Evolutionary conservation across 1,284 basidiomycete species (phyloP), one percentile per base, ranked within the genome.

Genomic region (Coniferiporia sulphurascens): DNA sequence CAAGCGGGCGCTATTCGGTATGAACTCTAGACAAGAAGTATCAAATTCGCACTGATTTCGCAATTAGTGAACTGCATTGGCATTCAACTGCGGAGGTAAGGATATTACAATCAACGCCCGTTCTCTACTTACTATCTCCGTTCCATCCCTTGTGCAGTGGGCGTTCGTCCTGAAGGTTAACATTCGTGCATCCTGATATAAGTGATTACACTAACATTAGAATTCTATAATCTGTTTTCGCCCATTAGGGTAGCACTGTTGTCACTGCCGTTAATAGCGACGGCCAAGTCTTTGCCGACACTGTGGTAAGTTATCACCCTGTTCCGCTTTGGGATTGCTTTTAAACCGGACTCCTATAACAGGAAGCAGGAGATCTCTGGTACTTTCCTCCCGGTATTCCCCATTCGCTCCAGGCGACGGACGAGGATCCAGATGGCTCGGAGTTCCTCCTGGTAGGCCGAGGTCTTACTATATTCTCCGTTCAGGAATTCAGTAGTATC

Each of bases 11-110:
- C 82, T 0, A 74, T 87, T 66, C 80, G 85, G 84, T 84, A 65
- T 45, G 75, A 58, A 46, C 10, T 32, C 48, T 19, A 38, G 34
- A 46, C 35, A 54, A 52, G 53, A 44, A 12, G 55, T 45, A 52
- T 58, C 27, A 43, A 53, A 43, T 43, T 13, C 10, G 22, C 34
- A 44, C 15, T 49, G 9, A 43, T 17, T 38, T 22, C 51, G 10
- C 59, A n/a, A 60, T 56, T 62, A 85, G 86, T 17, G 87, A 91
- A 68, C 75, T 89, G 32, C 87, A 89, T 66, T 89, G 87, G 87
- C 87, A 91, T 68, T 81, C 76, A 58, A 83, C 81, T 3, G 75
- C 81, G 34, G 88, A 90, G 75, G 83, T 83, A 69, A 59, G 72
- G 61, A 15, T 35, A 46, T 15, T 27, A 4, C 21, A 27, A 41